These are phyloP conservation scores for Jackrogersella minutella DNA, from an alignment of 495 filamentous ascomycete species.

Conservation along the genomic window DNA sequence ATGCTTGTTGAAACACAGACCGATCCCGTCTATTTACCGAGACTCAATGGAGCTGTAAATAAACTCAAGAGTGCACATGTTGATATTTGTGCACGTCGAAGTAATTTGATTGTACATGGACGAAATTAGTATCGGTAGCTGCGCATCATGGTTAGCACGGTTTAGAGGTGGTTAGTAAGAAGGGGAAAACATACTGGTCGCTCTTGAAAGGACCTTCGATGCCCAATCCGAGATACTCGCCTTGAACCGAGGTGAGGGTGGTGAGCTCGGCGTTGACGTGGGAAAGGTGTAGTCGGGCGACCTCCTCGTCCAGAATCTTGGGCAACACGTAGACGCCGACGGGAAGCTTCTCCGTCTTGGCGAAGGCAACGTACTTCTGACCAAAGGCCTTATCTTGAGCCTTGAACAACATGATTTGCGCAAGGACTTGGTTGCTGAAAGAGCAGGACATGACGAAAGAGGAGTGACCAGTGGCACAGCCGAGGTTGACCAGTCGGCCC, in stretches of 20 bases:
- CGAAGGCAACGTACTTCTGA: slow-evolving; percentile 95
- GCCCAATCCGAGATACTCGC: slow-evolving; percentile 89
- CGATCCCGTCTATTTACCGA: slow-evolving; percentile 19
- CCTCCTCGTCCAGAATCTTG: slow-evolving; percentile 98
- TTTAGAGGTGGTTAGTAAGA: not conserved
- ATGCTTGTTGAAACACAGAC: slow-evolving; percentile 59
- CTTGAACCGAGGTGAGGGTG: slow-evolving; percentile 82
- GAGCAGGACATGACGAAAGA: slow-evolving; percentile 99
- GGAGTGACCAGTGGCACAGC: slow-evolving; percentile 98
- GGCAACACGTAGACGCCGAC: slow-evolving; percentile 96
- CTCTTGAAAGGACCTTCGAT: slow-evolving; percentile 92
- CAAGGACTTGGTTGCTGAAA: slow-evolving; percentile 99
- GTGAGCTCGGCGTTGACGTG: slow-evolving; percentile 96
- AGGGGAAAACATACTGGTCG: slow-evolving; percentile 66
- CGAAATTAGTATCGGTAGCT: slow-evolving; percentile 67
- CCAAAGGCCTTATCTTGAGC: slow-evolving; percentile 84
- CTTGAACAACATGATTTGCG: slow-evolving; percentile 98
- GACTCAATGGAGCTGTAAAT: slow-evolving; percentile 12
- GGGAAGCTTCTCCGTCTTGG: slow-evolving; percentile 83
- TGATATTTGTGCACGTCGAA: slow-evolving; percentile 38
- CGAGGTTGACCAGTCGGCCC: slow-evolving; percentile 98
- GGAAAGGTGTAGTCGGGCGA: slow-evolving; percentile 88
- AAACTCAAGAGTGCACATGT: slow-evolving; percentile 11
- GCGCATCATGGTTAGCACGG: slow-evolving; percentile 44
- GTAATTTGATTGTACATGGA: slow-evolving; percentile 39